Base-by-base conservation (phyloP, 2,329 filamentous ascomycete species). In the Cercospora citrullina region DNA sequence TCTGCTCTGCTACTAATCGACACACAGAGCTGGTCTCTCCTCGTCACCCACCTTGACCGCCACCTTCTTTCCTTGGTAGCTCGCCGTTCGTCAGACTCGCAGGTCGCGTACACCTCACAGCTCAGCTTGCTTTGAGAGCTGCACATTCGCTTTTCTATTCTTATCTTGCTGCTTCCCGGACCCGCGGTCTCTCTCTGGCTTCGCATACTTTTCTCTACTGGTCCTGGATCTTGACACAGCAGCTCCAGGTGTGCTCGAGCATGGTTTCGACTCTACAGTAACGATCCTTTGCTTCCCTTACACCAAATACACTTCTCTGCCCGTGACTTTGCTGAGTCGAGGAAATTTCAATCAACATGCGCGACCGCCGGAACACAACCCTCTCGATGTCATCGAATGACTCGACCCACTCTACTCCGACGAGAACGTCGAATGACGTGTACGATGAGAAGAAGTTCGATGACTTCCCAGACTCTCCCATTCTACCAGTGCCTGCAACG, bases 321-420 rank as follows among this genome's bases (percentile, higher is more conserved):
- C 36, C 18, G 16, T 58, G n/a, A 21, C 42, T 63, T 21, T 16
- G 2, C n/a, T 28, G 61, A 57, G 61, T 31, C 53, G 53, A 28
- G 23, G 14, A 57, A 18, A 26, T 51, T 64, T 53, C 53, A 6
- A n/a, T 60, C 57, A 67, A 59, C 23, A 84, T 84, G 82, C 80
- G 82, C 70, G 80, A 80, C 71, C 78, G 82, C 71, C 77, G 81
- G 68, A 84, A 83, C 72, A 82, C 81, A 14, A 81, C 80, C 71
- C 77, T 83, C 64, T 81, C 80, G n/a, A 79, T 82, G 59, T 80
- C 80, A 58, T 81, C 82, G 55, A 80, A 89, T 87, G 78, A 89
- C 87, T 28, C 91, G 90, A 28, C 89, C 90, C 4, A 86, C 86
- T 36, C 94, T 89, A 1, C 91, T 90, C 2, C 87, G 87, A 70